A percentile compares a stretch with the other conserved stretches of the same genome.
Conservation (phyloP, 495 filamentous ascomycete species). For the Neurospora sp. region DNA sequence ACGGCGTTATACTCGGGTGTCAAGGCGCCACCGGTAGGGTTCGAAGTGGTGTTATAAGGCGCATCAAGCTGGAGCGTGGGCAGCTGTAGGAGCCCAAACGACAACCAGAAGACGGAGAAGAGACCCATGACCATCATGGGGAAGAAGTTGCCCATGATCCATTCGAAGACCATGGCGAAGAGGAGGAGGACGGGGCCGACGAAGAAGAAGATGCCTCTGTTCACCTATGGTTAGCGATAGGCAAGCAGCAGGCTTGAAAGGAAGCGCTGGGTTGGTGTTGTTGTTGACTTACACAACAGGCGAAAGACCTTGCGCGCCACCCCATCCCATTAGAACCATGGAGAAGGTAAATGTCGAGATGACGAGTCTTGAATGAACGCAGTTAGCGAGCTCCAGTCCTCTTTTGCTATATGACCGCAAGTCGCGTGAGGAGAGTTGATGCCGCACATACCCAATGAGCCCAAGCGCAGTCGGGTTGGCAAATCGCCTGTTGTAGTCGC, state of each 20-base stretch:
- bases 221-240: neutral
- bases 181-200: constrained; percentile 39
- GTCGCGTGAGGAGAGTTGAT: neutral
- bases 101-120: constrained; percentile 47
- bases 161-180: constrained; percentile 40
- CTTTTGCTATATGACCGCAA: neutral
- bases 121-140: constrained; percentile 49
- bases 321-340: constrained; percentile 46
- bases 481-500: constrained; percentile 39
- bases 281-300: constrained; percentile 35
- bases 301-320: constrained; percentile 35
- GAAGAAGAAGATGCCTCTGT: constrained; percentile 47
- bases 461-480: constrained; percentile 46
- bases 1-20: constrained; percentile 36
- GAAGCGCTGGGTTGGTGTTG: neutral
- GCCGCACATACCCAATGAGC: constrained; percentile 34
- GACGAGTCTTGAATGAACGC: constrained; percentile 30
- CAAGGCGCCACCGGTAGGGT: constrained; percentile 32
- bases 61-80: constrained; percentile 40
- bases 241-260: neutral
- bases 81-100: constrained; percentile 43
- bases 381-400: neutral
- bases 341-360: constrained; percentile 37
- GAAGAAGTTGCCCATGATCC: constrained; percentile 45
- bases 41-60: constrained; percentile 33